phyloP scores from a whole-genome alignment of 768 basidiomycete genomes.

The Termitomyces sp. region DNA sequence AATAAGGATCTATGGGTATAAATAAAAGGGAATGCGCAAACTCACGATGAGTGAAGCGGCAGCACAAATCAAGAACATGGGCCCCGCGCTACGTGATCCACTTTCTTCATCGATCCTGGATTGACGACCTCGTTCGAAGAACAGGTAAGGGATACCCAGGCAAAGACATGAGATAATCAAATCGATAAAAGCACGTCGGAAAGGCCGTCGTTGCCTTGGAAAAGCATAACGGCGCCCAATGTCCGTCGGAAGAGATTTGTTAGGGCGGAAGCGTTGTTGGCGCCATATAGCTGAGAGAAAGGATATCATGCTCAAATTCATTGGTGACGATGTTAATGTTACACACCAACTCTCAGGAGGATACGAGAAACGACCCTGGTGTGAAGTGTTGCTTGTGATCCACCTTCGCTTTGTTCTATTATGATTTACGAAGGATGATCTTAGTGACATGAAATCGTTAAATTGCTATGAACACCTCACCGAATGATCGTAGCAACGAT shows the following conservation, averaged over 20 bases:
- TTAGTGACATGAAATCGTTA: background rate
- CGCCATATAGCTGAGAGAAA: slow-evolving; percentile 59
- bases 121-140: slow-evolving; percentile 50
- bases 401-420: slow-evolving; percentile 32
- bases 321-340: background rate
- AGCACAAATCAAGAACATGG: slow-evolving; percentile 62
- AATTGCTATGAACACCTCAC: slow-evolving; percentile 17
- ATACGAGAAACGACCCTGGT: slow-evolving; percentile 69
- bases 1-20: slow-evolving; percentile 14
- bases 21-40: slow-evolving; percentile 11
- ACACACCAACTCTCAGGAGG: slow-evolving; percentile 63
- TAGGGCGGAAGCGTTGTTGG: slow-evolving; percentile 65
- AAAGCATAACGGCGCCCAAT: slow-evolving; percentile 27
- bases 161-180: slow-evolving; percentile 61
- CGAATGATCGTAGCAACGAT: slow-evolving; percentile 48
- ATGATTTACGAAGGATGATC: background rate
- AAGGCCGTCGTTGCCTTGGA: slow-evolving; percentile 29
- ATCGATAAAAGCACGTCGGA: slow-evolving; percentile 53
- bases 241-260: slow-evolving; percentile 63
- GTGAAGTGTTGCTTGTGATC: slow-evolving; percentile 46
- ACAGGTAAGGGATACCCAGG: slow-evolving; percentile 78
- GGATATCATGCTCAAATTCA: background rate
- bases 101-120: slow-evolving; percentile 61
- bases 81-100: slow-evolving; percentile 45
- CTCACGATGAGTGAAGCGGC: slow-evolving; percentile 65